These are phyloP conservation scores for Musa balbisiana DNA, from an alignment of 202 grass and related monocot species.

Conservation along the genomic window DNA sequence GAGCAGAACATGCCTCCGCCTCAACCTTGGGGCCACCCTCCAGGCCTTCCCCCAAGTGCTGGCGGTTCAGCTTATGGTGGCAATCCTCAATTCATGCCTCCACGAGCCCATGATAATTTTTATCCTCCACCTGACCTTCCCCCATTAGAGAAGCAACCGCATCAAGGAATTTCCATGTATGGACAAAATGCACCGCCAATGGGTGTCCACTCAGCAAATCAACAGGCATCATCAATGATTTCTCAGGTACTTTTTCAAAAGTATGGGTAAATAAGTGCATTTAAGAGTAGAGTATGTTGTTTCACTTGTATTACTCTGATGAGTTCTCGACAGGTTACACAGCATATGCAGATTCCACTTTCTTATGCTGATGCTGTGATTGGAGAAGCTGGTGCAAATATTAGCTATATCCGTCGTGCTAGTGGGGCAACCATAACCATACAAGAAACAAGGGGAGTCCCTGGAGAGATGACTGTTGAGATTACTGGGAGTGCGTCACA, in stretches of 20 bases:
- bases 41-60: slow-evolving; percentile 37
- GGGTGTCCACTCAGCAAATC: slow-evolving; percentile 40
- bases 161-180: slow-evolving; percentile 75
- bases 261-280: too few relatives aligned
- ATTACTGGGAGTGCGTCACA: slow-evolving; percentile 76
- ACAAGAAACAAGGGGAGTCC: slow-evolving; percentile 67
- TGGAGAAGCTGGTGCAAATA: slow-evolving; percentile 75
- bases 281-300: too few relatives aligned
- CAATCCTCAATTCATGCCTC: slow-evolving; percentile 69
- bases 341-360: slow-evolving; percentile 91
- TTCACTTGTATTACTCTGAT: neutral
- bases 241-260: slow-evolving; percentile 47
- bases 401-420: slow-evolving; percentile 88
- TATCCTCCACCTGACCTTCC: slow-evolving; percentile 69
- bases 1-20: slow-evolving; percentile 73
- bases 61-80: slow-evolving; percentile 53
- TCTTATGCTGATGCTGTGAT: slow-evolving; percentile 96
- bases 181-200: slow-evolving; percentile 47
- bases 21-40: slow-evolving; percentile 55
- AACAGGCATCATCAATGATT: slow-evolving; percentile 39
- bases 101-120: slow-evolving; percentile 59
- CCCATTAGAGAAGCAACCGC: slow-evolving; percentile 68
- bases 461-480: slow-evolving; percentile 98
- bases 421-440: slow-evolving; percentile 96
- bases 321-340: slow-evolving; percentile 42